Percentiles rank a stretch among this genome's conserved stretches.
Conservation (phyloP, 306 rosid genomes). For the Castanea crenata region DNA sequence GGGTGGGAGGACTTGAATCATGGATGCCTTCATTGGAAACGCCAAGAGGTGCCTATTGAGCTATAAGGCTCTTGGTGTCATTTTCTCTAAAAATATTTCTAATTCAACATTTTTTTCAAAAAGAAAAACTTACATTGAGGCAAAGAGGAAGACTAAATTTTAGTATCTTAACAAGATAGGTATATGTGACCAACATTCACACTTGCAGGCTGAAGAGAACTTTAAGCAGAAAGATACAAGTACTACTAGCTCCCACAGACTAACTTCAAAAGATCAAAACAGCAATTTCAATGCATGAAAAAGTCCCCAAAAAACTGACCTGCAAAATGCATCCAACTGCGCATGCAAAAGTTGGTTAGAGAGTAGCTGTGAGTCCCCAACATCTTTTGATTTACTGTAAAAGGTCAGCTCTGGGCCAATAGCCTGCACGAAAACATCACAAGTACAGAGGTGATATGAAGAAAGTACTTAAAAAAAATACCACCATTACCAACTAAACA, state of each 20-base stretch:
- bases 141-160: neutral
- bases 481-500: neutral
- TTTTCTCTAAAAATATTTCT: no score
- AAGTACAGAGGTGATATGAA: conserved; percentile 9
- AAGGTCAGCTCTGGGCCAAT: conserved; percentile 93
- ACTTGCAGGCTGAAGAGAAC: neutral
- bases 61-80: no score
- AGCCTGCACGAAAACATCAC: conserved; percentile 55
- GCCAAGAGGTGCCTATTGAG: no score
- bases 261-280: conserved; percentile 3
- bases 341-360: conserved; percentile 86
- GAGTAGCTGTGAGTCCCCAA: conserved; percentile 55
- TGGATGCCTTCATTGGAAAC: no score
- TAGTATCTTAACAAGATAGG: neutral
- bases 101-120: no score
- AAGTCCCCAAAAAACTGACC: conserved; percentile 38
- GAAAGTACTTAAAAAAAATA: neutral
- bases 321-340: conserved; percentile 86
- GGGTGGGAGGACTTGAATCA: no score
- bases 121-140: neutral
- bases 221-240: neutral
- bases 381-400: conserved; percentile 71
- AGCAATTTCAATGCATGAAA: neutral
- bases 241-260: neutral
- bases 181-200: neutral